Percentiles rank a stretch among this genome's conserved stretches.
phyloP scores from a whole-genome alignment of 2,329 filamentous ascomycete genomes.

The Scolecobasidium constrictum region DNA sequence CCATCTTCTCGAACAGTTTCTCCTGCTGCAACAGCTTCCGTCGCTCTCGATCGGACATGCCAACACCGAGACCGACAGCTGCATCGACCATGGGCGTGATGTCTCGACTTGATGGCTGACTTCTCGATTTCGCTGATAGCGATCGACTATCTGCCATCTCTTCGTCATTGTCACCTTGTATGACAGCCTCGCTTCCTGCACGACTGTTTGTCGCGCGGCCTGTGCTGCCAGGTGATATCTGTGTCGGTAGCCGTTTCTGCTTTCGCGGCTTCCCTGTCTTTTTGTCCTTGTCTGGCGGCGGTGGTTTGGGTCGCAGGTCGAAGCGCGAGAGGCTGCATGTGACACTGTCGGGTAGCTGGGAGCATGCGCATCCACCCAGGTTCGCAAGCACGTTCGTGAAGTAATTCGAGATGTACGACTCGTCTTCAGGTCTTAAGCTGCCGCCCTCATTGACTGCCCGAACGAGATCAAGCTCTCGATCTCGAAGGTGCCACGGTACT shows the following conservation, averaged over 20 bases:
- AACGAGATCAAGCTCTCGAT: constrained; percentile 15
- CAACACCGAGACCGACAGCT: constrained; percentile 28
- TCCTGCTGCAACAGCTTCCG: constrained; percentile 53
- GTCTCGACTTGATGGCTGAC: constrained; percentile 48
- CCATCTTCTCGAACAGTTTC: constrained; percentile 50
- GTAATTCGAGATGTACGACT: constrained; percentile 50
- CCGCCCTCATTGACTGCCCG: constrained; percentile 32
- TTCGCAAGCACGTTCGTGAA: constrained; percentile 62
- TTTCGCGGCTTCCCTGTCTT: constrained; percentile 26
- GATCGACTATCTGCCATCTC: constrained; percentile 46
- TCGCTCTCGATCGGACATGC: constrained; percentile 50
- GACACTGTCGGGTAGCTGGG: constrained; percentile 24
- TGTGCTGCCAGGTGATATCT: constrained; percentile 44
- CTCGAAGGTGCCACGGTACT: constrained; percentile 45
- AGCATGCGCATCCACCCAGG: constrained; percentile 70
- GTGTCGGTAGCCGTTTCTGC: constrained; percentile 38
- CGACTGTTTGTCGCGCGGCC: constrained; percentile 44
- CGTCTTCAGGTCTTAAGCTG: constrained; percentile 44
- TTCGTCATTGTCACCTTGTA: constrained; percentile 40
- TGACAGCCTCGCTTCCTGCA: constrained; percentile 46
- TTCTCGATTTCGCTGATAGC: constrained; percentile 44
- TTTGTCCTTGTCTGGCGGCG: constrained; percentile 12
- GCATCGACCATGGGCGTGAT: constrained; percentile 47
- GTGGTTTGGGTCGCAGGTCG: constrained; percentile 18
- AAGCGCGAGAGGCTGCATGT: constrained; percentile 22